Evolutionary conservation across 495 filamentous ascomycete species (phyloP), one percentile per base, ranked within the genome.

Genomic region (Ramalina intermedia): DNA sequence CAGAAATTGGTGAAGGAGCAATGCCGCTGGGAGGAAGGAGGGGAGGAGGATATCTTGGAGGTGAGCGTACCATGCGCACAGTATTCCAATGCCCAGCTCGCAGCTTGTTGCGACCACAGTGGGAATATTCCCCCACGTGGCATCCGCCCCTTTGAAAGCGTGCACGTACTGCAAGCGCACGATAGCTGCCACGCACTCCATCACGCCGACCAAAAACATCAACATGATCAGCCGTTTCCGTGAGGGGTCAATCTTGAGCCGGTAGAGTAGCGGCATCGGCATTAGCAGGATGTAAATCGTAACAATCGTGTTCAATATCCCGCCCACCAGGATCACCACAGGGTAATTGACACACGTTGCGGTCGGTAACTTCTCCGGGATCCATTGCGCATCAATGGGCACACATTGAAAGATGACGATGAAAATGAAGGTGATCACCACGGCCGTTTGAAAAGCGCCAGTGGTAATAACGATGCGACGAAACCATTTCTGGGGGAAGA

Each of bases 211-310:
- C 17, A 41, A 18, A 14, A 41, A 41, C 17, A 23, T 41, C 17
- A 41, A 6, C 17, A 18, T 41, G 21, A 41, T 41, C 17, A 41
- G 39, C 39, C 17, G 17, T 23, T 41, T 41, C 21, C 21, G 17
- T 9, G 39, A 18, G 17, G 17, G 8, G 17, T 47, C 46, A 17
- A 63, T 36, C 21, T 41, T 41, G 20, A 57, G 46, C 23, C 26
- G 37, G 41, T 51, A 55, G 8, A 57, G 46, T 0, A 57, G 37
- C 29, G 54, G 52, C 33, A 55, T 14, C 2, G 52, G 52, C 21
- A 57, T 17, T 12, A 24, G 16, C 4, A 57, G 23, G 43, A 57
- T 49, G 16, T 14, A n/a, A 20, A 51, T 14, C 23, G 53, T 51
- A 17, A 54, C 37, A 20, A 57, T n/a, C 17, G 50, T 41, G 35